These are phyloP conservation scores for Infundibulicybe gibba DNA, from an alignment of 768 basidiomycete genomes.

Conservation along the genomic window DNA sequence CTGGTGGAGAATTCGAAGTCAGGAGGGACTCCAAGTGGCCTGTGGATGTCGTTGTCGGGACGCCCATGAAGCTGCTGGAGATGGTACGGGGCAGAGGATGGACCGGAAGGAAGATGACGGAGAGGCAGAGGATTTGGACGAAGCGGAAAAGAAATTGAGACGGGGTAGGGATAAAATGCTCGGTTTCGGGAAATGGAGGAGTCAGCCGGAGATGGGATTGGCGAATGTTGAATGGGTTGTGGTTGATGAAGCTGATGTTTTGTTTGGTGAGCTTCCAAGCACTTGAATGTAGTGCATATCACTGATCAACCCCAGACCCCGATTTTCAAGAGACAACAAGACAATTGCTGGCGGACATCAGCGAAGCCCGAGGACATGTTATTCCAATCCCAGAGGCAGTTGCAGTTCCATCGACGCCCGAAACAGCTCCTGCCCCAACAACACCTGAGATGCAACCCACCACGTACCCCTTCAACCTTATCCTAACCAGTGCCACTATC, in stretches of 20 bases:
- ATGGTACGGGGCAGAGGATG: conserved; percentile 52
- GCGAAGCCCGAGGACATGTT: conserved; percentile 51
- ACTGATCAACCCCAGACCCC: conserved; percentile 45
- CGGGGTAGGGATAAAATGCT: conserved; percentile 31
- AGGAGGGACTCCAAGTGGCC: conserved; percentile 14
- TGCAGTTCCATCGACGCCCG: conserved; percentile 42
- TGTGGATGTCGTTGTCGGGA: conserved; percentile 59
- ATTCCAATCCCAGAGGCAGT: conserved; percentile 44
- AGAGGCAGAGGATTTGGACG: conserved; percentile 18
- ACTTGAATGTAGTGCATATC: conserved; percentile 10
- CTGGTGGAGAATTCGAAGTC: conserved; percentile 17
- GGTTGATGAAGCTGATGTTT: conserved; percentile 87
- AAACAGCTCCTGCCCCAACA: conserved; percentile 13
- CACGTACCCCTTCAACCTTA: conserved; percentile 73
- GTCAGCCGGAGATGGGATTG: conserved; percentile 56
- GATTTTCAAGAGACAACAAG: conserved; percentile 80
- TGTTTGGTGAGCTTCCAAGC: conserved; percentile 61
- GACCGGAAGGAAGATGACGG: conserved; percentile 28
- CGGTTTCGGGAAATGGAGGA: conserved; percentile 38
- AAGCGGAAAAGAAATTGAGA: conserved; percentile 19
- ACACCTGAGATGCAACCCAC: conserved; percentile 20
- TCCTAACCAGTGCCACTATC: conserved; percentile 86
- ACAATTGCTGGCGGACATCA: conserved; percentile 66
- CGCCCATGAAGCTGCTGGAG: conserved; percentile 61
- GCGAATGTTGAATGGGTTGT: conserved; percentile 84